phyloP scores from a whole-genome alignment of 164 flowering plant species.

The Vitis amurensis region DNA sequence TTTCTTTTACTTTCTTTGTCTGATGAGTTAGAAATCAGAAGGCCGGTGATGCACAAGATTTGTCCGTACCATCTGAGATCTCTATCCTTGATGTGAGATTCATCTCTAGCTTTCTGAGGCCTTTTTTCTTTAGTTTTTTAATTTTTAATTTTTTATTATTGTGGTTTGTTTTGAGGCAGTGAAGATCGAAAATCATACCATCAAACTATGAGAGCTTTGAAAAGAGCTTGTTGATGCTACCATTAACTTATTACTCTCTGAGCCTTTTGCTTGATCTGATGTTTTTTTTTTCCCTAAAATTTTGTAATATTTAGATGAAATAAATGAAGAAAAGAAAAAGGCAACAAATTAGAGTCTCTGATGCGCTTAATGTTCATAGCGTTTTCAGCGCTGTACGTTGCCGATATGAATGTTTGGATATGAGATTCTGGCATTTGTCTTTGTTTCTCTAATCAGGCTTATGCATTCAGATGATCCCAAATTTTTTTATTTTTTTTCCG shows the following conservation, averaged over 20 bases:
- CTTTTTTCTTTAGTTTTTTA: not conserved
- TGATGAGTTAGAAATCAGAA: not conserved
- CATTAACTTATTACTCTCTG: slow-evolving; percentile 13
- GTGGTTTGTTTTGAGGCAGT: slow-evolving; percentile 14
- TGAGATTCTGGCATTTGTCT: slow-evolving; percentile 31
- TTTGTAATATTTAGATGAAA: not conserved
- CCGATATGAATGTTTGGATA: slow-evolving; percentile 22
- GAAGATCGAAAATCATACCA: slow-evolving; percentile 35
- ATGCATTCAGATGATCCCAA: slow-evolving; percentile 32
- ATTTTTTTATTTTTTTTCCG: not conserved
- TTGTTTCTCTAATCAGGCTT: slow-evolving; percentile 1
- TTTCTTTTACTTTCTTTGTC: too few species aligned
- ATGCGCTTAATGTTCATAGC: slow-evolving; percentile 19
- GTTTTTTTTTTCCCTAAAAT: not conserved
- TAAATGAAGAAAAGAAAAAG: slow-evolving; percentile 4
- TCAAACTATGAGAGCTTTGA: slow-evolving; percentile 38
- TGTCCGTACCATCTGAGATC: slow-evolving; percentile 44
- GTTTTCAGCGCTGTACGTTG: slow-evolving; percentile 47
- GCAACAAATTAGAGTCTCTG: slow-evolving; percentile 54
- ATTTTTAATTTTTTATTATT: too few species aligned
- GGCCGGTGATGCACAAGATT: slow-evolving; percentile 23
- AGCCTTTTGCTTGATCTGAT: slow-evolving; percentile 14
- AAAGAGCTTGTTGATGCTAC: slow-evolving; percentile 32
- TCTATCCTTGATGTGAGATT: slow-evolving; percentile 5
- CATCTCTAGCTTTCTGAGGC: slow-evolving; percentile 23